Evolutionary conservation across 768 basidiomycete species (phyloP), one percentile per base, ranked within the genome.

Genomic region (Pleurotus eryngii): DNA sequence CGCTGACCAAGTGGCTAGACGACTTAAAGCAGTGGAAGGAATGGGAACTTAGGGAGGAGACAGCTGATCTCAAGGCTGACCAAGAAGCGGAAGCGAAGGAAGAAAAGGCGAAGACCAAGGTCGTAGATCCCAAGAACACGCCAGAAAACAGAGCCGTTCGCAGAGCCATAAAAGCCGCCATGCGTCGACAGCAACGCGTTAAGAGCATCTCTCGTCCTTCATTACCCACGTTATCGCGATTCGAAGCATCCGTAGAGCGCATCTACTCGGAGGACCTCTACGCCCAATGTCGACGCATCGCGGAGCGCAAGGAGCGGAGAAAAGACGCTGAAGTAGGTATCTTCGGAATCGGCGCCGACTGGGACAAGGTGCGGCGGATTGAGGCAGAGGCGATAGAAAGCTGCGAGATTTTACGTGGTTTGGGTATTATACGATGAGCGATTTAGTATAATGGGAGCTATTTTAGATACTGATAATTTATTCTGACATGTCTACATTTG

Each of bases 311-410:
- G 67, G 80, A 89, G 65, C 84, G 86, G 59, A 73, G 77, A 59
- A 87, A 87, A 66, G 88, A 95, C 53, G 78, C 81, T 7, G 88
- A 93, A 64, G 71, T 90, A 39, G 96, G 96, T 4, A 70, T 97
- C 60, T 95, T 98, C 69, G 96, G 95, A 4, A 76, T 97, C 55
- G 92, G 94, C 27, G 90, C 93, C 9, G 90, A 98, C 68, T 93
- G 91, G 90, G 88, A 93, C 30, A 91, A 92, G 72, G 89, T 98
- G 58, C 77, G 79, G 68, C 70, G 73, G 62, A 88, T 97, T 53
- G 81, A 89, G 49, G 72, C 71, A 27, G 89, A 95, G 75, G 80
- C 76, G 38, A 77, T 93, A 47, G 78, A 80, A 58, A 86, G 82
- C 64, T 98, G 95, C 67, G 90, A 93, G 59, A 85, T 86, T 71